Base-by-base conservation (phyloP, 495 filamentous ascomycete genomes). In the Evansstolkia leycettana region DNA sequence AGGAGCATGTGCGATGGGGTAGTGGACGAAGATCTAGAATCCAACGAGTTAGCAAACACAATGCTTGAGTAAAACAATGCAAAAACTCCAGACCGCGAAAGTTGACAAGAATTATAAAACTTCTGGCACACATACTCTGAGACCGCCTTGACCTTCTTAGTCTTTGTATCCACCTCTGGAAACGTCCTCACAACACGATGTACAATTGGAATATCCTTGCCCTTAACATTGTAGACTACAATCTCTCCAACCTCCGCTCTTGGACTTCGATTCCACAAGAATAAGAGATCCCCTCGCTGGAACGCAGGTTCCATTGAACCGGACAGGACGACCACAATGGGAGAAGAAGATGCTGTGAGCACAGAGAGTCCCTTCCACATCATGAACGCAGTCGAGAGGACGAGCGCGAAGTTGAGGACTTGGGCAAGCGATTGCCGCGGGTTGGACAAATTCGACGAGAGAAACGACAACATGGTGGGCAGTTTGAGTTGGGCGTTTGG, bases 241-340 rank as follows among this genome's bases (percentile, higher is more conserved):
- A 94, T 65, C 59, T 94, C 87, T 36, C 86, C 87, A 15, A 93
- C 69, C 50, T 81, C 62, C 40, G 41, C 67, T 16, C 58, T 47
- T 16, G 78, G 53, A 44, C 85, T 82, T 24, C 90, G 71, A 55
- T 96, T 96, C 88, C 89, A 96, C 8, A 98, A 64, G 48, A 96
- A 83, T 7, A 98, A 68, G 2, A 98, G 64, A 58, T 98, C 90
- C 24, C 90, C 90, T 39, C 90, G 70, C 52, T 95, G 88, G 60
- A 98, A 96, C 3, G 92, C 90, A 0, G 90, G 90, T 48, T 98
- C 90, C 90, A 96, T 98, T 33, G 76, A 83, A 2, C 90, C 90
- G 1, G 84, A 90, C 10, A 96, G 70, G 1, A 98, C 90, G 28
- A 95, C 90, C 40, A 95, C 90, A 45, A 96, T 96, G 5, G 90